phyloP scores from a whole-genome alignment of 2,329 filamentous ascomycete genomes.

The Aspergillus tubingensis region DNA sequence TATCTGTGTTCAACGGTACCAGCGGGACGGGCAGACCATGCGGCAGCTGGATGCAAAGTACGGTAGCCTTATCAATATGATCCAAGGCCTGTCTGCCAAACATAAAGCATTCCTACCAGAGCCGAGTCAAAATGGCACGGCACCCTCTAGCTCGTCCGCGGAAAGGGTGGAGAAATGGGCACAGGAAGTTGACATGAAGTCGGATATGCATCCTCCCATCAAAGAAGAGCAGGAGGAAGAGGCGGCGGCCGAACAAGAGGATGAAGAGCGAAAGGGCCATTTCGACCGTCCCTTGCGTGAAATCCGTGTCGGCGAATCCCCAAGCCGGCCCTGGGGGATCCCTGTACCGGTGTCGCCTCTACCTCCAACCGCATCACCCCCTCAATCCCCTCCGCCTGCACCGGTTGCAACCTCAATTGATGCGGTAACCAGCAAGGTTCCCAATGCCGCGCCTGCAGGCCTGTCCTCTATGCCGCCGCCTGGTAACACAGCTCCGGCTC shows the following conservation, averaged over 20 bases:
- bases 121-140: constrained; percentile 30
- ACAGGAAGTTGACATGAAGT: constrained; percentile 66
- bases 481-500: constrained; percentile 8
- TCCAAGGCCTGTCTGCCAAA: constrained; percentile 81
- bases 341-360: constrained; percentile 64
- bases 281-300: constrained; percentile 87
- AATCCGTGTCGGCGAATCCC: constrained; percentile 88
- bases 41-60: constrained; percentile 92
- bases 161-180: constrained; percentile 86
- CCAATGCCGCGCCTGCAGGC: constrained; percentile 17
- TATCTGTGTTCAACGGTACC: constrained; percentile 85
- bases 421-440: constrained; percentile 15
- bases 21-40: constrained; percentile 81
- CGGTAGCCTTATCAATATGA: constrained; percentile 89
- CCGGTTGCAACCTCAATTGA: constrained; percentile 22
- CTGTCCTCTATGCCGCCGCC: constrained; percentile 15
- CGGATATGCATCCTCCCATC: constrained; percentile 40
- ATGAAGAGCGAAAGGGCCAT: constrained; percentile 66
- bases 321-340: constrained; percentile 91
- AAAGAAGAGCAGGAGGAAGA: constrained; percentile 43
- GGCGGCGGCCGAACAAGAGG: constrained; percentile 43
- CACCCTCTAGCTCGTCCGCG: constrained; percentile 53
- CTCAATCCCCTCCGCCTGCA: constrained; percentile 26
- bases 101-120: constrained; percentile 83
- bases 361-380: constrained; percentile 28